Evolutionary conservation across 1,284 basidiomycete species (phyloP), one percentile per base, ranked within the genome.

Genomic region (Thecaphora thlaspeos): DNA sequence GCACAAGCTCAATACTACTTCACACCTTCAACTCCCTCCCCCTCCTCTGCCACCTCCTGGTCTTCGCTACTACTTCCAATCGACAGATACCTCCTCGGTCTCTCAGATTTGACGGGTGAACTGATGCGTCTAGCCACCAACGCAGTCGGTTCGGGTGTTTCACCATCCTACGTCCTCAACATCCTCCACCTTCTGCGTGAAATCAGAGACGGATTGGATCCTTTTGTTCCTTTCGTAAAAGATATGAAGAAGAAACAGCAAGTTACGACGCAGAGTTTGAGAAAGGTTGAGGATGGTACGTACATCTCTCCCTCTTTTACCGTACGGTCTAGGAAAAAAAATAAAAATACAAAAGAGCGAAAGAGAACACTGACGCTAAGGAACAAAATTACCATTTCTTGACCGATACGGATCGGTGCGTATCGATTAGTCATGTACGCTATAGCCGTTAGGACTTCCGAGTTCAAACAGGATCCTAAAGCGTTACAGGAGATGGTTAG

Each of bases 61-160:
- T 18, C 21, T 9, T 46, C 26, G 18, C 44, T 62, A 1, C 46
- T 32, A 21, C 37, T 75, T 21, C 82, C 89, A 2, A 76, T 84
- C 23, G 85, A 87, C 48, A 92, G 96, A 70, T 97, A 96, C 76
- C 81, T 96, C 15, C 84, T 97, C 2, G 94, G 94, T 15, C 81
- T 96, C 26, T 91, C 90, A 1, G 94, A 98, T 78, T 82, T 98
- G 30, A 95, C 91, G 0, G 94, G 94, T 39, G 94, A 97, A 79
- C 84, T 94, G n/a, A 97, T 97, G 94, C 85, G 94, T 34, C 89
- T 88, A 61, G 91, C 91, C 4, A 95, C 70, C 43, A 76, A 77
- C 42, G 61, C 70, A 7, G 66, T 72, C 21, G 69, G 60, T 10
- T 48, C 56, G 37, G 55, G 54, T 18, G 62, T 66, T 21, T 54